phyloP scores from a whole-genome alignment of 2,329 filamentous ascomycete genomes.

The Alternaria longipes region DNA sequence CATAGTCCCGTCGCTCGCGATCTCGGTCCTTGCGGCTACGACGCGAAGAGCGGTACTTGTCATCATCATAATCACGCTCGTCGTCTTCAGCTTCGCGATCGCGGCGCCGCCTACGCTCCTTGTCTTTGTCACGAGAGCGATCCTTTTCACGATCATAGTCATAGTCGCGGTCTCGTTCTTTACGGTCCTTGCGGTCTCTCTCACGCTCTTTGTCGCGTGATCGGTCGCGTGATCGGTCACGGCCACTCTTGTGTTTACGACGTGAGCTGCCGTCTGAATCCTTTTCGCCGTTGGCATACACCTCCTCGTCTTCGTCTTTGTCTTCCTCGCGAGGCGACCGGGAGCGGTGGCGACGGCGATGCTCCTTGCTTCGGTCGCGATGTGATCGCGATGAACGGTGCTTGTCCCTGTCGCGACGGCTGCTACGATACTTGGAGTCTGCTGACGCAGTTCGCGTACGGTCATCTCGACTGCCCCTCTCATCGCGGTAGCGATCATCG shows the following conservation, averaged over 20 bases:
- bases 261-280: slow-evolving; percentile 40
- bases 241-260: slow-evolving; percentile 50
- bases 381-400: slow-evolving; percentile 57
- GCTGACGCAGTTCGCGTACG: slow-evolving; percentile 73
- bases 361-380: slow-evolving; percentile 57
- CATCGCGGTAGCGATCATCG: slow-evolving; percentile 46
- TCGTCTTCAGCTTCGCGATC: slow-evolving; percentile 54
- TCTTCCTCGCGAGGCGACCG: slow-evolving; percentile 49
- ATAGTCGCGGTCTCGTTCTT: slow-evolving; percentile 62
- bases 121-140: slow-evolving; percentile 47
- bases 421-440: slow-evolving; percentile 68
- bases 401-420: slow-evolving; percentile 58
- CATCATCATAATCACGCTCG: slow-evolving; percentile 50
- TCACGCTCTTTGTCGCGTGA: slow-evolving; percentile 46
- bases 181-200: slow-evolving; percentile 51
- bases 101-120: slow-evolving; percentile 61
- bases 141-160: slow-evolving; percentile 46
- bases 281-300: slow-evolving; percentile 40
- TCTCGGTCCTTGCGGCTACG: slow-evolving; percentile 56
- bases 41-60: slow-evolving; percentile 53
- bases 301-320: slow-evolving; percentile 42
- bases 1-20: slow-evolving; percentile 37
- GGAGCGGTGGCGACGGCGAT: slow-evolving; percentile 55
- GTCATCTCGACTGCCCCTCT: slow-evolving; percentile 62
- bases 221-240: slow-evolving; percentile 35